Evolutionary conservation across 1,284 basidiomycete genomes (phyloP).

Genomic region (Inonotus obliquus): DNA sequence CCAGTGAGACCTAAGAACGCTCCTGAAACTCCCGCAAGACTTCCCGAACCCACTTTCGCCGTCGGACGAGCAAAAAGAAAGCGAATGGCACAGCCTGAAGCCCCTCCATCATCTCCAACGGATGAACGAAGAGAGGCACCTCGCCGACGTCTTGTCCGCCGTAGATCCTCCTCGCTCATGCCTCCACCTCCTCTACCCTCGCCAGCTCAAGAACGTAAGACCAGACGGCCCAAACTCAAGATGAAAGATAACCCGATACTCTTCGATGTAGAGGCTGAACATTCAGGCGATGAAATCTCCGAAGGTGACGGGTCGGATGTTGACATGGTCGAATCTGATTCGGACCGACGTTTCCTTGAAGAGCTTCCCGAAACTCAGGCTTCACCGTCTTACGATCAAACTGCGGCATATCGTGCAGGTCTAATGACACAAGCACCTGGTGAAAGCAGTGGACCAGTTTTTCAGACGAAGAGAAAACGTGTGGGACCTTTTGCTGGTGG

Average conservation of each 20-base stretch:
- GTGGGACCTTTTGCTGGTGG: conserved; percentile 34
- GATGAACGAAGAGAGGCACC: conserved; percentile 38
- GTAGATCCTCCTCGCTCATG: conserved; percentile 20
- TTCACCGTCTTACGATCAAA: conserved; percentile 73
- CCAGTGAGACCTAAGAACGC: background rate
- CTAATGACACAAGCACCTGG: conserved; percentile 62
- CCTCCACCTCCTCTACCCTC: conserved; percentile 19
- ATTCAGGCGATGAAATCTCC: conserved; percentile 77
- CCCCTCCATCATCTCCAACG: conserved; percentile 32
- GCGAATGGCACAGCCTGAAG: background rate
- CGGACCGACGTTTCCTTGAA: conserved; percentile 65
- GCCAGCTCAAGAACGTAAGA: conserved; percentile 23
- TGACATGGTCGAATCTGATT: conserved; percentile 59
- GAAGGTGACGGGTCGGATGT: conserved; percentile 50
- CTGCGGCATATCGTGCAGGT: conserved; percentile 59
- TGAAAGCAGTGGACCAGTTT: conserved; percentile 43
- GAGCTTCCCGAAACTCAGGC: conserved; percentile 66
- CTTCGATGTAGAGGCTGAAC: conserved; percentile 64
- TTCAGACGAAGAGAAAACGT: conserved; percentile 46
- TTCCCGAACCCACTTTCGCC: conserved; percentile 33
- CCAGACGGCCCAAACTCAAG: conserved; percentile 31
- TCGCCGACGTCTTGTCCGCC: conserved; percentile 37
- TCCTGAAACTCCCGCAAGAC: background rate
- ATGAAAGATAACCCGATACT: conserved; percentile 40
- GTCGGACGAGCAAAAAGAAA: conserved; percentile 21